A percentile compares a stretch with the other conserved stretches of the same genome.
Conservation (phyloP, 2,329 filamentous ascomycete genomes). For the Cordyceps cicadae region DNA sequence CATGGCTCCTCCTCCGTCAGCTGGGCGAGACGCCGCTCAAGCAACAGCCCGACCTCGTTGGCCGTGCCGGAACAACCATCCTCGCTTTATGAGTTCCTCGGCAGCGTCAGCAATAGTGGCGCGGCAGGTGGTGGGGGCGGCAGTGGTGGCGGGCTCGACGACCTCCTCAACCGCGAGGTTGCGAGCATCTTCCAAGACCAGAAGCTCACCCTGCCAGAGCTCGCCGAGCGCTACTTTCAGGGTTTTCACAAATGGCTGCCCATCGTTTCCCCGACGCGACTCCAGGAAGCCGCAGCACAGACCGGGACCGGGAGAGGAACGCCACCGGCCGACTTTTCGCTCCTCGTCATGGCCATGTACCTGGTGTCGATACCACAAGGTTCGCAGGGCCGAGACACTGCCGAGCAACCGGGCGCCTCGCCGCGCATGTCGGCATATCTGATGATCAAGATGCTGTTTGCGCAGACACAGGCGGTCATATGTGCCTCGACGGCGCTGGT, state of each 20-base stretch:
- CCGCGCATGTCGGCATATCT: too few relatives aligned
- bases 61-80: not conserved
- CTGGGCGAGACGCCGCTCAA: not conserved
- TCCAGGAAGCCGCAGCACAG: not conserved
- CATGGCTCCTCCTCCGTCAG: not conserved
- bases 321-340: not conserved
- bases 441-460: too few relatives aligned
- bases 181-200: not conserved
- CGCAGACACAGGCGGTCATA: too few relatives aligned
- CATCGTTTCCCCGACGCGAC: not conserved
- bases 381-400: not conserved
- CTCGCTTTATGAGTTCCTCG: constrained; percentile 2
- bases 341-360: constrained; percentile 3
- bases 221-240: constrained; percentile 1
- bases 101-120: not conserved
- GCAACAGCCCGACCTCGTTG: not conserved
- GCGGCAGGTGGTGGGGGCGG: not conserved
- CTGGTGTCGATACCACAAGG: not conserved
- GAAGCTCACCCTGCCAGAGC: not conserved
- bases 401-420: not conserved
- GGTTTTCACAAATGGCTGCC: constrained; percentile 7
- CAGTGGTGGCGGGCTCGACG: not conserved
- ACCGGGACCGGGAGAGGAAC: not conserved
- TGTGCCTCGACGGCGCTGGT: too few relatives aligned
- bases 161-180: not conserved